These are phyloP conservation scores for Nigrospora oryzae DNA, from an alignment of 2,329 filamentous ascomycete genomes.

Conservation along the genomic window DNA sequence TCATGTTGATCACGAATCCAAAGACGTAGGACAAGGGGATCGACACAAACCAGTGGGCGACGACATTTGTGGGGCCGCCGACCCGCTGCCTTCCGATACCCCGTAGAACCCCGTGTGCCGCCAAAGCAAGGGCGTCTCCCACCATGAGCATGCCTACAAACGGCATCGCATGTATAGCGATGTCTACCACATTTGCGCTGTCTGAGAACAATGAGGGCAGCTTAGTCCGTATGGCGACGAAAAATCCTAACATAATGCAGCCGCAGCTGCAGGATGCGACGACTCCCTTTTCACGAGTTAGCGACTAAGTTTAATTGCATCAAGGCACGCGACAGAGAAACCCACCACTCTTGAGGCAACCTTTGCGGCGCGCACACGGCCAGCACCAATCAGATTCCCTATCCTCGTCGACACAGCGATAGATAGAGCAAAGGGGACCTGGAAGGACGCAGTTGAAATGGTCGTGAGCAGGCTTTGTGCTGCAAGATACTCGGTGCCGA, in stretches of 20 bases:
- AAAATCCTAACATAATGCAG: background rate
- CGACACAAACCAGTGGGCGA: background rate
- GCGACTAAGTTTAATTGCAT: background rate
- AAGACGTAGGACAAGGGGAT: background rate
- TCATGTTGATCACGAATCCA: background rate
- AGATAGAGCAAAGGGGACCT: background rate
- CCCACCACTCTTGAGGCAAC: background rate
- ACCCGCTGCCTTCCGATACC: background rate
- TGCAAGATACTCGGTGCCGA: constrained; percentile 54
- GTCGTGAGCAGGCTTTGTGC: constrained; percentile 58
- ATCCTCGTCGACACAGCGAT: background rate
- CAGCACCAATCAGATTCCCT: background rate
- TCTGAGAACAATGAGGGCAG: background rate
- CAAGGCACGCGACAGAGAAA: background rate
- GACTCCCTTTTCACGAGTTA: background rate
- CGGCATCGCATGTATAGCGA: background rate
- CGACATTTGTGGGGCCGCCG: background rate
- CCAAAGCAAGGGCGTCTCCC: background rate
- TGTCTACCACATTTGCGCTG: background rate
- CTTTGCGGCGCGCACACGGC: background rate
- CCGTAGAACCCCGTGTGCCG: background rate
- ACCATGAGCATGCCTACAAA: background rate
- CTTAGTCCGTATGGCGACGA: background rate
- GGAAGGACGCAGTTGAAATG: background rate
- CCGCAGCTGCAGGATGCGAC: background rate